Base-by-base conservation (phyloP, 2,329 filamentous ascomycete species). In the Nigrospora sphaerica region DNA sequence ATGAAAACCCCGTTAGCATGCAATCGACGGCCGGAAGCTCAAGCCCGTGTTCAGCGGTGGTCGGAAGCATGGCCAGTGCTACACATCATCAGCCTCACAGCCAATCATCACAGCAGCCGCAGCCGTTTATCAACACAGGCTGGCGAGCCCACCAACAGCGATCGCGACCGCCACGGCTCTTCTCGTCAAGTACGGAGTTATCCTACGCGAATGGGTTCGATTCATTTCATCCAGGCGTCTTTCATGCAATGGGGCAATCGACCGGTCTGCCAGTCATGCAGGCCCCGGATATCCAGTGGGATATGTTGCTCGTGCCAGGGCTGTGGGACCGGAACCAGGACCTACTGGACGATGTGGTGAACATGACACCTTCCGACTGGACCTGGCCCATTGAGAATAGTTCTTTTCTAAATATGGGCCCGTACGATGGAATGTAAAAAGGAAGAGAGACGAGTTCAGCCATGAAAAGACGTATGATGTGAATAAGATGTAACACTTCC, bases 241-340 rank as follows among this genome's bases (percentile, higher is more conserved):
- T 46, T 32, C 42, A 42, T 33, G 38, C 36, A 7, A 13, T 19
- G 10, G 37, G 38, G n/a, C n/a, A n/a, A 10, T n/a, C n/a, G 5
- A 16, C 39, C 13, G 41, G 35, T 2, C 31, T 43, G 16, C 41
- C 41, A 14, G 23, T 23, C 13, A 42, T 28, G 4, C 4, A n/a
- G 14, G 12, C 36, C 28, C 19, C 40, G 10, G 39, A 39, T 6
- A 45, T 49, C 32, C 47, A 49, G 32, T 49, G 47, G 47, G 47
- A 49, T 23, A 39, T 43, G 47, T 39, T 49, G 12, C 43, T 46
- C 10, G 39, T 31, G 11, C 44, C 47, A 10, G 47, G 40, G 18
- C 42, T 46, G 32, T 49, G 47, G 47, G 35, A 45, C n/a, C 43
- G 46, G 18, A 34, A 14, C 18, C 31, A 49, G 12, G 40, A 45